Evolutionary conservation across 2,329 filamentous ascomycete species (phyloP).

Genomic region (Aspergillus fischeri): DNA sequence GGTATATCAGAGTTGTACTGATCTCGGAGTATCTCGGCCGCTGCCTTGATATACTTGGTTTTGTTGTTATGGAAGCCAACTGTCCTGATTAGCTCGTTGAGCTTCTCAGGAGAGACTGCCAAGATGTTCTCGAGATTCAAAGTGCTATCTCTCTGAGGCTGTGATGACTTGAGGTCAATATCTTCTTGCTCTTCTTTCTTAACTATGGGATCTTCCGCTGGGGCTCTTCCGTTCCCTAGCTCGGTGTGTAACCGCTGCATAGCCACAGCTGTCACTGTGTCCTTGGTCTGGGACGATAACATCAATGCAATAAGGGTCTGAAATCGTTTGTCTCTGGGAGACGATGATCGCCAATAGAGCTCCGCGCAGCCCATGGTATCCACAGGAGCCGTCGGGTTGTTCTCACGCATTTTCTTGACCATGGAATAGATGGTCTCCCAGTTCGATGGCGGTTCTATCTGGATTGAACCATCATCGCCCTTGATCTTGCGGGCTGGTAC

Average conservation of each 20-base stretch:
- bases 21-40: slow-evolving; percentile 69
- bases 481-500: slow-evolving; percentile 39
- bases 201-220: neutral
- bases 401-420: slow-evolving; percentile 73
- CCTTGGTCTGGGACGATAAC: slow-evolving; percentile 90
- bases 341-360: slow-evolving; percentile 40
- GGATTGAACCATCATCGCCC: slow-evolving; percentile 32
- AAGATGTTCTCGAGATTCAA: slow-evolving; percentile 76
- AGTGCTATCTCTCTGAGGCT: slow-evolving; percentile 36
- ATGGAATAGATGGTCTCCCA: slow-evolving; percentile 80
- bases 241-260: slow-evolving; percentile 76
- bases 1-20: slow-evolving; percentile 73
- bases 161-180: slow-evolving; percentile 15
- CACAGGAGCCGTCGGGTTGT: slow-evolving; percentile 69
- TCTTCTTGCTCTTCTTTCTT: slow-evolving; percentile 24
- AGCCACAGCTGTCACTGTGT: slow-evolving; percentile 79
- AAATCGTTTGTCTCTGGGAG: slow-evolving; percentile 62
- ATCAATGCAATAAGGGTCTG: slow-evolving; percentile 85
- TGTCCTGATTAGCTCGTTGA: slow-evolving; percentile 73
- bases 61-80: slow-evolving; percentile 97
- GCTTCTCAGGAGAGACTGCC: slow-evolving; percentile 59
- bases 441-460: slow-evolving; percentile 62
- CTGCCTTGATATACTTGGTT: slow-evolving; percentile 74
- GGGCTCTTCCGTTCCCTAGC: slow-evolving; percentile 45
- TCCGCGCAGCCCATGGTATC: slow-evolving; percentile 92